Evolutionary conservation across 129 eudicot genomes (phyloP).

Genomic region (Artemisia tridentata): DNA sequence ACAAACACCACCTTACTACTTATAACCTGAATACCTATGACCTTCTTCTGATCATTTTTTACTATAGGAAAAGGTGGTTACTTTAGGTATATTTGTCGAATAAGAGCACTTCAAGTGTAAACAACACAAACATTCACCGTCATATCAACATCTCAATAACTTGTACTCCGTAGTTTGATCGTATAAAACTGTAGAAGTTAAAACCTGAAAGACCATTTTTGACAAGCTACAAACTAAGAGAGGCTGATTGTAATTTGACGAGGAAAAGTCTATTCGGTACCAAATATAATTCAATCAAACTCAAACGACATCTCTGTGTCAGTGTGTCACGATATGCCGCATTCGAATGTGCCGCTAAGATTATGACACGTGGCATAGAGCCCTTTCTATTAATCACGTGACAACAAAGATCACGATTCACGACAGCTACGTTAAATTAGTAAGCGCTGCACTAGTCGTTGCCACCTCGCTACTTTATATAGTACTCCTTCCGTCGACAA

Average conservation of each 20-base stretch:
- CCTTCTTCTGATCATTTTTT: too few species aligned
- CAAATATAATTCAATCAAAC: background rate
- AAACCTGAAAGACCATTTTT: background rate
- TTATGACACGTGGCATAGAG: conserved; percentile 33
- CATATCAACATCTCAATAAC: too few species aligned
- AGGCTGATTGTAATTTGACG: background rate
- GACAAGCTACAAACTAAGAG: background rate
- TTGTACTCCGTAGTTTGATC: background rate
- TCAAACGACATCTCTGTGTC: background rate
- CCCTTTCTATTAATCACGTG: conserved; percentile 31
- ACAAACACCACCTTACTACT: too few species aligned
- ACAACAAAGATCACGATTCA: conserved; percentile 21
- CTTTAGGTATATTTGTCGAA: too few species aligned
- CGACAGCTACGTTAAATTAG: background rate
- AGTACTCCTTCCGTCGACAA: too few species aligned
- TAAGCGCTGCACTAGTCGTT: background rate
- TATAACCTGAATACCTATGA: too few species aligned
- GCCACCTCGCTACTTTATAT: too few species aligned
- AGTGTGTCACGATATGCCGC: background rate
- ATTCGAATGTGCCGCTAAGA: background rate
- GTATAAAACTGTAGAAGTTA: background rate
- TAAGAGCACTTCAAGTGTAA: too few species aligned
- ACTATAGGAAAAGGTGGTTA: too few species aligned
- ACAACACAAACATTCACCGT: too few species aligned
- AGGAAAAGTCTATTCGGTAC: background rate